Evolutionary conservation across 192 early-diverging fungal species (phyloP).

Genomic region (Globomyces pollinis-pini): DNA sequence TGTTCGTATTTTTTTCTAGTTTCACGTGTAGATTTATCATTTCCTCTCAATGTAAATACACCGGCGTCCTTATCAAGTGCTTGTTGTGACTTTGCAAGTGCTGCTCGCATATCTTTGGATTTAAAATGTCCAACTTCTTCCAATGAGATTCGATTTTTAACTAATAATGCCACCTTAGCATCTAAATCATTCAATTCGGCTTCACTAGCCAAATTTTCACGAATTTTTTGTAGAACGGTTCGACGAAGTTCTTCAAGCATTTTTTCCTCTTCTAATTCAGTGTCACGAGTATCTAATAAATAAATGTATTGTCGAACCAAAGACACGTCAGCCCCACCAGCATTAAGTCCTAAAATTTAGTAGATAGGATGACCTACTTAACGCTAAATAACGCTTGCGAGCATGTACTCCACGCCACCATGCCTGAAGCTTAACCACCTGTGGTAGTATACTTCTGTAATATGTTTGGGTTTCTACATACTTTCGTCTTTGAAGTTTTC

Average conservation of each 20-base stretch:
- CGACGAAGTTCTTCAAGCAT: conserved; percentile 79
- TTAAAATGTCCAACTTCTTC: conserved; percentile 84
- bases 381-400: conserved; percentile 29
- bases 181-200: conserved; percentile 79
- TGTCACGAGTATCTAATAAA: conserved; percentile 80
- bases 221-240: conserved; percentile 76
- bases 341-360: not conserved
- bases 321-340: conserved; percentile 53
- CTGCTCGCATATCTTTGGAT: conserved; percentile 33
- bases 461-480: conserved; percentile 50
- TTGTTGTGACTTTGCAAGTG: conserved; percentile 4
- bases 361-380: conserved; percentile 32
- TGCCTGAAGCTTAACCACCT: conserved; percentile 73
- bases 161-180: conserved; percentile 90
- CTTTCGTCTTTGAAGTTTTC: conserved; percentile 52
- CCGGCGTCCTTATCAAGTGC: conserved; percentile 25
- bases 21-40: conserved; percentile 79
- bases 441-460: conserved; percentile 57
- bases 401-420: conserved; percentile 39
- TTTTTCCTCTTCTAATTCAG: conserved; percentile 89
- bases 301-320: conserved; percentile 81
- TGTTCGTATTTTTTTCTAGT: conserved; percentile 81
- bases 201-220: conserved; percentile 78
- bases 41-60: conserved; percentile 62
- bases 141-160: conserved; percentile 90